Base-by-base conservation (phyloP, 192 early-diverging fungal species). In the Mortierella alpina region DNA sequence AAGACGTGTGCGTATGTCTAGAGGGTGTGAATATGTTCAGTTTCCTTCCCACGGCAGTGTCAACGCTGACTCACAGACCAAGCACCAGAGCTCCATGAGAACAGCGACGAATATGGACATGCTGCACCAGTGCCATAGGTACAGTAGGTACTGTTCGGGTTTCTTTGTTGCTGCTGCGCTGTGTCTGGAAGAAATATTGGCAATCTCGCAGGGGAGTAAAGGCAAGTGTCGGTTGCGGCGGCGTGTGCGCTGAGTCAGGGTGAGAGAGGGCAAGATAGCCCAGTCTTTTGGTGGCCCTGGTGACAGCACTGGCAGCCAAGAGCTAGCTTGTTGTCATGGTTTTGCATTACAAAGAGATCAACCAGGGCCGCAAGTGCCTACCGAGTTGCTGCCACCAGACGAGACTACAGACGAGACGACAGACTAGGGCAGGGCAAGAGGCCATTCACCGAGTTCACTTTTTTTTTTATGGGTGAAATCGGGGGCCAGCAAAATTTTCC, bases 331-430 rank as follows among this genome's bases (percentile, higher is more conserved):
- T 31, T 31, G 31, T 31, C 31, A 2, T 31, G 31, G 31, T 51
- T 51, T 51, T 51, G 50, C 50, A 17, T 51, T 64, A 75, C 73
- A 75, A 75, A 75, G 59, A 75, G 64, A 75, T 75, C 73, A 67
- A 40, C 73, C 72, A 57, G 8, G 41, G 31, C 31, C 31, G 3
- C 31, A 31, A 3, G 31, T 31, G 31, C 31, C 31, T 31, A 31
- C 31, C 31, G 31, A 31, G 31, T 1, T 31, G 31, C 31, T 31
- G 31, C 31, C 31, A 31, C 31, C 31, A 31, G 31, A 31, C 31
- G 1, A 31, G 31, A 31, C 31, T 3, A 2, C n/a, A n/a, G n/a
- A n/a, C n/a, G n/a, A n/a, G n/a, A n/a, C n/a, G n/a, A n/a, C n/a
- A n/a, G n/a, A n/a, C 31, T 31, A 31, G 31, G 31, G 3, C 31